Base-by-base conservation (phyloP, 225 moss, liverwort and hornwort genomes). In the Sphagnum contortum region DNA sequence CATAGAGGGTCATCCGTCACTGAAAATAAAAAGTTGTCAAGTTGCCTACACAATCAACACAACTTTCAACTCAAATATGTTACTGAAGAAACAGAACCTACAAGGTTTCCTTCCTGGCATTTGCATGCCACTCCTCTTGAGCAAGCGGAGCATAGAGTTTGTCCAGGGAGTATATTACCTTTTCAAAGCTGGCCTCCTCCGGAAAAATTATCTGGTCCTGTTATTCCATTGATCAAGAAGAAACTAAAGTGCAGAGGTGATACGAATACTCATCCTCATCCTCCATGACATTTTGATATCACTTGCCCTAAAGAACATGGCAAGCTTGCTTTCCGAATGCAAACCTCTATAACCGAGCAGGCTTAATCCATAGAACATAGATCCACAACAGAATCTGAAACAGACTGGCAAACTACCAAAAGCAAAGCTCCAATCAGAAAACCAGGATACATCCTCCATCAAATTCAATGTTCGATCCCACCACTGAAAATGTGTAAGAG, bases 201-300 rank as follows among this genome's bases (percentile, higher is more conserved):
- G 94, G 88, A 63, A 91, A 86, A 62, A 95, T 80, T 66, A 91
- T 89, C 74, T 87, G 83, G 69, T 95, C 94, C 91, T 95, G 79
- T 56, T 61, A 13, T 76, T 44, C 48, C 68, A 12, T 72, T 70
- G 68, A 80, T 85, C 53, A 76, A 81, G 73, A 72, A 75, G 48
- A 52, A 62, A 12, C 45, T 9, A 2, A 52, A 52, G 6, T 29
- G 29, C 29, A 29, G 29, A 29, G 29, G 29, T 29, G 29, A 29
- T 29, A 29, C 29, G 1, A 29, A 29, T 29, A 29, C 29, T 29
- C 29, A 29, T 29, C 29, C 29, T 29, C 29, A 29, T 29, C 29
- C 29, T 29, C 29, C 29, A 29, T 29, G 29, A 29, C 0, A 29
- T 29, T 29, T 29, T 29, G 29, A 29, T 29, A 29, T 29, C 29